These are phyloP conservation scores for Candida sanyiensis DNA, from an alignment of 805 yeast genomes.

Conservation along the genomic window DNA sequence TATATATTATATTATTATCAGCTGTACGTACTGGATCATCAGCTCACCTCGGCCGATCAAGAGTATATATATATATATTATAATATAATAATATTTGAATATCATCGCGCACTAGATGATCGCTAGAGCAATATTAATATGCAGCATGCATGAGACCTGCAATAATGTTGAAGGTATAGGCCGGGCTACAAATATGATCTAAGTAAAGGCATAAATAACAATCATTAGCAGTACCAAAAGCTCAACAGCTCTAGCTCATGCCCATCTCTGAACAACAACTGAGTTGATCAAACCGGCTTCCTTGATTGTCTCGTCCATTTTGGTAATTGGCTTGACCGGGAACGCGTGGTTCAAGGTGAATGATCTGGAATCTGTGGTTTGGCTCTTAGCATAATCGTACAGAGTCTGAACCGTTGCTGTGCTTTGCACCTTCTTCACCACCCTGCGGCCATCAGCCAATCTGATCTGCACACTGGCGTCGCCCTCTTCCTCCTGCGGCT, in stretches of 20 bases:
- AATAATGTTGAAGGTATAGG: not conserved
- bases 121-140: too few species aligned
- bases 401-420: constrained; percentile 58
- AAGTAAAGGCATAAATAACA: not conserved
- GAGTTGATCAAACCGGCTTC: constrained; percentile 77
- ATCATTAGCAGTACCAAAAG: constrained; percentile 36
- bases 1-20: too few species aligned
- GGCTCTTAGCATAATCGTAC: constrained; percentile 59
- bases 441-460: constrained; percentile 73
- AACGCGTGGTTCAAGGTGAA: constrained; percentile 74
- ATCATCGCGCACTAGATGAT: too few species aligned
- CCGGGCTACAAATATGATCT: not conserved
- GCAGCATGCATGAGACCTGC: too few species aligned
- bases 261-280: constrained; percentile 89
- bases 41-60: too few species aligned
- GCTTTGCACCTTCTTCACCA: constrained; percentile 57
- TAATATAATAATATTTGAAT: too few species aligned
- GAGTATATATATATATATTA: too few species aligned
- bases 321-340: constrained; percentile 71
- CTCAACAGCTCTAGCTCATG: constrained; percentile 30
- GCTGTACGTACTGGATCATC: too few species aligned
- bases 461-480: constrained; percentile 78
- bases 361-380: constrained; percentile 34
- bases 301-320: constrained; percentile 49
- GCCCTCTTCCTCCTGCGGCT: constrained; percentile 34